Conservation (phyloP, 805 yeast genomes). For the Jamesozyma gamospora region DNA sequence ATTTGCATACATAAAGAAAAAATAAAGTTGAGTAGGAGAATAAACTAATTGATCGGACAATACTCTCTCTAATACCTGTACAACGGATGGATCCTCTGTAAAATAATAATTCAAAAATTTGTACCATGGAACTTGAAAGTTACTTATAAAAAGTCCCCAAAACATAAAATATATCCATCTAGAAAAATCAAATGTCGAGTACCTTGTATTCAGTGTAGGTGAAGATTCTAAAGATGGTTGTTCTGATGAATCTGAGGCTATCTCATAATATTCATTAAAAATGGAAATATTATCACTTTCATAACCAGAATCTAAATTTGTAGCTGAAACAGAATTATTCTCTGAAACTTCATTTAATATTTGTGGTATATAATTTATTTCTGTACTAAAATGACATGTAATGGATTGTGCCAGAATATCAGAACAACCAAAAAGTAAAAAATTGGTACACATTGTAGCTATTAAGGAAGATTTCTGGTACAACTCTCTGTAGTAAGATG, state of each 20-base stretch:
- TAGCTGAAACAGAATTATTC: constrained; percentile 4
- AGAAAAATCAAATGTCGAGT: constrained; percentile 43
- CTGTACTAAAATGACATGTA: constrained; percentile 26
- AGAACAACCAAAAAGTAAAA: constrained; percentile 79
- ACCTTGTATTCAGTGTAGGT: not conserved
- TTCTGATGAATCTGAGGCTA: constrained; percentile 6
- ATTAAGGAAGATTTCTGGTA: constrained; percentile 57
- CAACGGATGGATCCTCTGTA: constrained; percentile 70
- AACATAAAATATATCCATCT: constrained; percentile 69
- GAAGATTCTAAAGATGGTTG: not conserved
- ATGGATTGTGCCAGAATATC: constrained; percentile 82
- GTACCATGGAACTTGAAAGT: constrained; percentile 85
- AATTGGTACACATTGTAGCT: constrained; percentile 75
- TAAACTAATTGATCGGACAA: constrained; percentile 82
- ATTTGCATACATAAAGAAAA: constrained; percentile 78
- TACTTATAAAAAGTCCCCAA: constrained; percentile 82
- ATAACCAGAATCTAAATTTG: constrained; percentile 8
- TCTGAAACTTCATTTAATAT: constrained; percentile 10
- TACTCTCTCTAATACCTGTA: constrained; percentile 78
- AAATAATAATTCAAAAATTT: constrained; percentile 66
- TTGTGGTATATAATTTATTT: constrained; percentile 18
- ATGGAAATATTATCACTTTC: constrained; percentile 20
- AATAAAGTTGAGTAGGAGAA: constrained; percentile 75
- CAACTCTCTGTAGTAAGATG: constrained; percentile 47
- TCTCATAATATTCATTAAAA: constrained; percentile 23